A percentile compares a stretch with the other conserved stretches of the same genome.
Evolutionary conservation across 192 early-diverging fungal species (phyloP).

Genomic region (Coemansia sp.): DNA sequence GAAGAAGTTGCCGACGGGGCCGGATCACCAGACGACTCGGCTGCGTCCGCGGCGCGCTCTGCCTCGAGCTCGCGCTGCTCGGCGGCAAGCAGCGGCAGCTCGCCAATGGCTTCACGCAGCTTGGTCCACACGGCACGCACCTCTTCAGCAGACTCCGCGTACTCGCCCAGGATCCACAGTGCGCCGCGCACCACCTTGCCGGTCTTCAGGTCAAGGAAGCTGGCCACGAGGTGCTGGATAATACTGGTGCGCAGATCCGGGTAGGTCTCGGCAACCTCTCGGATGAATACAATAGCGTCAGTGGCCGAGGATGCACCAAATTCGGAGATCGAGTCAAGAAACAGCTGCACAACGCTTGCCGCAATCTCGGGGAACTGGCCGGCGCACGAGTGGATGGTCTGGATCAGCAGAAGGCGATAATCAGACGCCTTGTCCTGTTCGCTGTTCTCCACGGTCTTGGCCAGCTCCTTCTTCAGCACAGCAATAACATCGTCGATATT

Average conservation of each 20-base stretch:
- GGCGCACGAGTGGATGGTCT: constrained; percentile 94
- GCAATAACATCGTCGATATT: constrained; percentile 92
- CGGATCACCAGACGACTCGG: constrained; percentile 15
- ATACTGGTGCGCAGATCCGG: constrained; percentile 84
- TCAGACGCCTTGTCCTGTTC: constrained; percentile 79
- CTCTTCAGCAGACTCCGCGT: constrained; percentile 70
- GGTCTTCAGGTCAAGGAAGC: constrained; percentile 87
- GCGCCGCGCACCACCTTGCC: constrained; percentile 94
- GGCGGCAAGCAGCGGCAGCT: constrained; percentile 91
- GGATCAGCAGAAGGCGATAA: constrained; percentile 93
- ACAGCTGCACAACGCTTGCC: constrained; percentile 89
- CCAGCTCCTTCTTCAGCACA: constrained; percentile 94
- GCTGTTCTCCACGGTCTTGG: constrained; percentile 88
- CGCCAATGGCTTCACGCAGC: constrained; percentile 82
- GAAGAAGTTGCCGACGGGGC: constrained; percentile 34
- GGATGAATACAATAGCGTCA: constrained; percentile 96
- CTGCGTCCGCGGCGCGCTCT: constrained; percentile 45
- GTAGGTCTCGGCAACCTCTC: constrained; percentile 97
- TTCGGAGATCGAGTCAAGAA: constrained; percentile 92
- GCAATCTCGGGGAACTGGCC: constrained; percentile 96
- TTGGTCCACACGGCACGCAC: constrained; percentile 85
- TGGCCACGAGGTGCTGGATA: constrained; percentile 74
- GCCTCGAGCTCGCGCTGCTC: constrained; percentile 86
- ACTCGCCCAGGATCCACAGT: constrained; percentile 99
- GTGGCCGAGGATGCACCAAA: constrained; percentile 77